Evolutionary conservation across 257 asterid species (phyloP).

Genomic region (Cynanchum wilfordii): DNA sequence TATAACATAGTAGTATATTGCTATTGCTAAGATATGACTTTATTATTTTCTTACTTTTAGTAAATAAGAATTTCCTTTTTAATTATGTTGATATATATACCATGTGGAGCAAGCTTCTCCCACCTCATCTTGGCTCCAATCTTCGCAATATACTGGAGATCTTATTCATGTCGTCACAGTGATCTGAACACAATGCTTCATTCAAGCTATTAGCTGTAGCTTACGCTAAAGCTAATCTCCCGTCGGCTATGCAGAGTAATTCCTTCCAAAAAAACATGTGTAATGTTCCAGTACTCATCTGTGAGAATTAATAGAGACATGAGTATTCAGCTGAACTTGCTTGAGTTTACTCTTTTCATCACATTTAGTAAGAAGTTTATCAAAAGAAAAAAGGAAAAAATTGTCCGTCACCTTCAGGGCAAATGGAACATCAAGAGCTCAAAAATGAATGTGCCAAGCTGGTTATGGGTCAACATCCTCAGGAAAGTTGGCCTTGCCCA

Average conservation of each 20-base stretch:
- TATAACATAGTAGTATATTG: background rate
- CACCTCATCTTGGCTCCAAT: background rate
- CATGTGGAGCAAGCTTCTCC: background rate
- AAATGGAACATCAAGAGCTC: constrained; percentile 1
- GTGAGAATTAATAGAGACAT: background rate
- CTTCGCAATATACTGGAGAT: background rate
- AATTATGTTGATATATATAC: background rate
- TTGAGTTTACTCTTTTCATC: background rate
- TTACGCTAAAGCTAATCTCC: background rate
- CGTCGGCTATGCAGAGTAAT: background rate
- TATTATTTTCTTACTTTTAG: too few species aligned
- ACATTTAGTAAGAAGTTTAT: too few species aligned
- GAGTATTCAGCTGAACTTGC: background rate
- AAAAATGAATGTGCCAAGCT: constrained; percentile 25
- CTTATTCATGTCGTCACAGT: background rate
- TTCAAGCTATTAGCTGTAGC: constrained; percentile 2
- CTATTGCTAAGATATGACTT: background rate
- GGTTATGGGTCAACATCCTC: constrained; percentile 47
- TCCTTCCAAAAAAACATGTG: background rate
- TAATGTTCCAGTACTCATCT: background rate
- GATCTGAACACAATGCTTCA: background rate
- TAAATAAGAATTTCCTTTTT: background rate
- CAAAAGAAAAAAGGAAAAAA: background rate
- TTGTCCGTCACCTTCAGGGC: background rate
- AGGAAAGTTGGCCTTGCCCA: constrained; percentile 66